Percentiles rank a stretch among this genome's conserved stretches.
Evolutionary conservation across 352 stramenopile species (phyloP).

Genomic region (Phytophthora crassamura): DNA sequence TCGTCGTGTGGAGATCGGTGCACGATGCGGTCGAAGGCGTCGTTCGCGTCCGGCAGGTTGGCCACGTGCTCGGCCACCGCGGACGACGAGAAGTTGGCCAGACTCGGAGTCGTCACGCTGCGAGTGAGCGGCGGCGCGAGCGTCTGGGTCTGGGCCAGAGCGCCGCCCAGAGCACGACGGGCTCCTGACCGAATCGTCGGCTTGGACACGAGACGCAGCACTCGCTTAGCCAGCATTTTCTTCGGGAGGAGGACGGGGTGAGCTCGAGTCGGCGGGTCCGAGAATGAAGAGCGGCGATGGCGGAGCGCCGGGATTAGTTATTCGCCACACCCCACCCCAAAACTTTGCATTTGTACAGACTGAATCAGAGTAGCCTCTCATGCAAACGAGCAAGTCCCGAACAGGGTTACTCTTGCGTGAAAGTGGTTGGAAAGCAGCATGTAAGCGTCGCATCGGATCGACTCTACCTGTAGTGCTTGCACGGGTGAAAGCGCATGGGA

Average conservation of each 20-base stretch:
- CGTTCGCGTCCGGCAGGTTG: slow-evolving; percentile 16
- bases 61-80: slow-evolving; percentile 20
- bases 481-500: no score
- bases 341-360: no score
- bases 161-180: slow-evolving; percentile 13
- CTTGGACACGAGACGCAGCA: slow-evolving; percentile 22
- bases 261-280: slow-evolving; percentile 11
- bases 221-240: slow-evolving; percentile 22
- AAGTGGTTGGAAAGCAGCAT: no score
- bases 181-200: background rate
- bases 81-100: slow-evolving; percentile 29
- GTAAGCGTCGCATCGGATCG: no score
- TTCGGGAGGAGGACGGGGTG: background rate
- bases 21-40: slow-evolving; percentile 38
- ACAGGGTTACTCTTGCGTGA: no score
- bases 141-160: slow-evolving; percentile 22
- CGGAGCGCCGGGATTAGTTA: background rate
- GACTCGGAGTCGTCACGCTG: slow-evolving; percentile 28
- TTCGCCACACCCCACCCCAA: no score
- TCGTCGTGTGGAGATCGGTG: slow-evolving; percentile 50
- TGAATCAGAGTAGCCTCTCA: no score
- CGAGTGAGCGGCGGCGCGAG: background rate
- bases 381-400: no score
- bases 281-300: slow-evolving; percentile 14
- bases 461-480: no score